Evolutionary conservation across 148 eudicot genomes (phyloP).

Genomic region (Chenopodium quinoa): DNA sequence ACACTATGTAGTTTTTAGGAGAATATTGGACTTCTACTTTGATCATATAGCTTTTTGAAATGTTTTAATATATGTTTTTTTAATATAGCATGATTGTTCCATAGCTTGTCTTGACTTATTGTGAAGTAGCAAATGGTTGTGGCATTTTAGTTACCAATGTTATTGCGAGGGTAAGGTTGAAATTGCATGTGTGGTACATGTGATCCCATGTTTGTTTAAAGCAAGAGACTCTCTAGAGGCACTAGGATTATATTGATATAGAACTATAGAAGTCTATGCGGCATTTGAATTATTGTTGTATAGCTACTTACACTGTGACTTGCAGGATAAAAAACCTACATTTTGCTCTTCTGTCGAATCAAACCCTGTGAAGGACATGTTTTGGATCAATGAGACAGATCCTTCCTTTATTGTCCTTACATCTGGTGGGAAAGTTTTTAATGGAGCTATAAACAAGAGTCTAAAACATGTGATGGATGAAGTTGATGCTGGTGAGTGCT

Average conservation of each 20-base stretch:
- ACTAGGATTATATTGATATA: neutral
- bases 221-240: neutral
- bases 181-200: neutral
- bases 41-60: neutral
- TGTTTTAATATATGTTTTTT: neutral
- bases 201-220: neutral
- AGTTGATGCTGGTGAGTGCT: conserved; percentile 73
- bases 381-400: conserved; percentile 54
- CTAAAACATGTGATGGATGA: conserved; percentile 52
- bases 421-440: conserved; percentile 45
- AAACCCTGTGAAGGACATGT: conserved; percentile 62
- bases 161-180: neutral
- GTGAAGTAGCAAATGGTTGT: neutral
- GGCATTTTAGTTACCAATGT: neutral
- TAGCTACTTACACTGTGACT: conserved; percentile 8
- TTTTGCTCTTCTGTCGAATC: conserved; percentile 59
- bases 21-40: neutral
- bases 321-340: conserved; percentile 56
- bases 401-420: conserved; percentile 60
- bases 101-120: neutral
- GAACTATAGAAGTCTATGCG: neutral
- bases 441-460: conserved; percentile 55
- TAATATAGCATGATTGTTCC: neutral
- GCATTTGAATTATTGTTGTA: neutral
- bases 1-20: neutral